These are phyloP conservation scores for Plicaturopsis crispa DNA, from an alignment of 768 basidiomycete genomes.

Conservation along the genomic window DNA sequence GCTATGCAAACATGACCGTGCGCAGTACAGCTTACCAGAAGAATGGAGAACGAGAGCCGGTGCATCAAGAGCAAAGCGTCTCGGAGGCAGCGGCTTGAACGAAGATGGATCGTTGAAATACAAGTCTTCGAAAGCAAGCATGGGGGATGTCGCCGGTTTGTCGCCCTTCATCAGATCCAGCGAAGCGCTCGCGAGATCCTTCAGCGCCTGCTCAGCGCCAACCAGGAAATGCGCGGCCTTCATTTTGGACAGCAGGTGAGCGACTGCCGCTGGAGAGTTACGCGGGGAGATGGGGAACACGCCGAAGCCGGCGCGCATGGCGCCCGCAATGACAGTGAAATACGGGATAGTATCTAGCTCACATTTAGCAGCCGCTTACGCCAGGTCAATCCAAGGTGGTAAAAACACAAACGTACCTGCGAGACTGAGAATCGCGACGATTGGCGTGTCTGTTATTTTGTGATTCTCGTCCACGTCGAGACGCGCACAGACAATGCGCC, in stretches of 20 bases:
- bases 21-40: constrained; percentile 11
- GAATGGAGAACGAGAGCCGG: constrained; percentile 14
- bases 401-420: constrained; percentile 4
- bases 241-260: constrained; percentile 29
- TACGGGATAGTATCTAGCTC: constrained; percentile 26
- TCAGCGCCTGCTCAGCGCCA: constrained; percentile 17
- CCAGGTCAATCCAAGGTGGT: not conserved
- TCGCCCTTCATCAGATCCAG: constrained; percentile 12
- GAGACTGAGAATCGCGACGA: constrained; percentile 4
- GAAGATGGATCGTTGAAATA: constrained; percentile 1
- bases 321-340: constrained; percentile 24
- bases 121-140: constrained; percentile 14
- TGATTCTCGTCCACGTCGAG: not conserved
- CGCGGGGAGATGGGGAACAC: constrained; percentile 32
- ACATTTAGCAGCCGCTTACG: not conserved
- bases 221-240: constrained; percentile 20
- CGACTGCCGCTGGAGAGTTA: constrained; percentile 39
- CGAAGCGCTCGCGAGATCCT: constrained; percentile 12
- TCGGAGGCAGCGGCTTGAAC: constrained; percentile 5
- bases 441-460: not conserved
- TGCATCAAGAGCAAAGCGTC: constrained; percentile 6
- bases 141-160: constrained; percentile 7
- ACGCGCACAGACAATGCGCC: constrained; percentile 4
- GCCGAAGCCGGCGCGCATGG: constrained; percentile 30
- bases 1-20: not conserved